Conservation (phyloP, 2,329 filamentous ascomycete species). For the Penicillium sp. region DNA sequence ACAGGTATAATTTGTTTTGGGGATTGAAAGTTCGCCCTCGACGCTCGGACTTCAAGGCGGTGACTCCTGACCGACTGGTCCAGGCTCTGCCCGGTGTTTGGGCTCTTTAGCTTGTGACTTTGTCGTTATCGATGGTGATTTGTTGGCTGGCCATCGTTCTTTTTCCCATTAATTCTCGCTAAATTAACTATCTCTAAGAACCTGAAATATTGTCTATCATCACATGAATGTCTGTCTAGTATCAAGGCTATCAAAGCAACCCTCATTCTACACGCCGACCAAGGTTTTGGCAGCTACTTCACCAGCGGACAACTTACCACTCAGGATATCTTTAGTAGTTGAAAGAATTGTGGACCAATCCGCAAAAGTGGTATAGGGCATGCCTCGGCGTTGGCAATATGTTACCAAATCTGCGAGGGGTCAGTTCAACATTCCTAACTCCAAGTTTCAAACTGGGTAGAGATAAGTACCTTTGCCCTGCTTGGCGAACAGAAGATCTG, state of each 20-base stretch:
- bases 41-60: conserved; percentile 30
- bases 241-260: conserved; percentile 8
- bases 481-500: conserved; percentile 90
- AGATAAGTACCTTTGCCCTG: conserved; percentile 67
- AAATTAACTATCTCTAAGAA: not conserved
- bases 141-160: not conserved
- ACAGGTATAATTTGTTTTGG: conserved; percentile 5
- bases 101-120: not conserved
- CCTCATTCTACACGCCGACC: conserved; percentile 8
- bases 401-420: conserved; percentile 67
- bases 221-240: conserved; percentile 4
- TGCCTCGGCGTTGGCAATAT: conserved; percentile 77
- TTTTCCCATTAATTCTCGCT: not conserved
- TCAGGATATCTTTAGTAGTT: conserved; percentile 72
- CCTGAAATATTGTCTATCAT: not conserved
- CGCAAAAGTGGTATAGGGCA: conserved; percentile 83
- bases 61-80: conserved; percentile 23
- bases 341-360: conserved; percentile 76
- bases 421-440: not conserved
- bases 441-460: not conserved
- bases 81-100: not conserved
- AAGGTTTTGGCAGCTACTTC: conserved; percentile 56
- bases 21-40: conserved; percentile 12
- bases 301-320: conserved; percentile 66
- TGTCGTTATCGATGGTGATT: not conserved